Base-by-base conservation (phyloP, 2,329 filamentous ascomycete species). In the Fusarium palustre region DNA sequence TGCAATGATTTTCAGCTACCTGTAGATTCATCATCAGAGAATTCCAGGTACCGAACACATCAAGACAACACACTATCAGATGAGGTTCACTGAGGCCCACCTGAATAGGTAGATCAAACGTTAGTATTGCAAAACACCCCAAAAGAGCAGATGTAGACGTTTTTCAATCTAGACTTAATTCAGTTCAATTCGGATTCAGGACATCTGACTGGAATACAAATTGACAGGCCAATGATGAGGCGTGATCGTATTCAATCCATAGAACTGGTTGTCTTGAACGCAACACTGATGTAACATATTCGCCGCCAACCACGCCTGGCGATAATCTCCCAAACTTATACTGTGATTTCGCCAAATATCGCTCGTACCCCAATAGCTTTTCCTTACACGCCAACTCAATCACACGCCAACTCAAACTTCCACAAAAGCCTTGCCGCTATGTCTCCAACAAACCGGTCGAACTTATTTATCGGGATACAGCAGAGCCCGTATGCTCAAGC, bases 401-500 rank as follows among this genome's bases (percentile, higher is more conserved):
- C n/a, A 18, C 48, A 50, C 9, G n/a, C 24, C 31, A 16, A 15
- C 34, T 24, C 18, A 38, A 20, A 50, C 34, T 50, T 20, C 18
- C 13, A 50, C 24, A 50, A 22, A 28, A 20, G 16, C 20, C 22
- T 25, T 50, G 18, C 9, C 15, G 41, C 31, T 43, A 7, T 25
- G 18, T 36, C 11, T 46, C 18, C 25, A 24, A 31, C 20, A 39
- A 52, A 31, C 25, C 10, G 15, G 20, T 7, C 39, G 42, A 48
- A 48, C 63, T 28, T 62, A 33, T 8, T 24, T 12, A 11, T 24
- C 7, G 6, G 30, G 6, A 33, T 49, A 4, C 11, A 24, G 31
- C 33, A 12, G 16, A 68, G 63, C 34, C 46, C 59, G 3, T 9
- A 13, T 39, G 42, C 61, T 48, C 33, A 55, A 33, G 22, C 42